Conservation (phyloP, 176 grass and related monocot genomes). For the Carex kokanica region DNA sequence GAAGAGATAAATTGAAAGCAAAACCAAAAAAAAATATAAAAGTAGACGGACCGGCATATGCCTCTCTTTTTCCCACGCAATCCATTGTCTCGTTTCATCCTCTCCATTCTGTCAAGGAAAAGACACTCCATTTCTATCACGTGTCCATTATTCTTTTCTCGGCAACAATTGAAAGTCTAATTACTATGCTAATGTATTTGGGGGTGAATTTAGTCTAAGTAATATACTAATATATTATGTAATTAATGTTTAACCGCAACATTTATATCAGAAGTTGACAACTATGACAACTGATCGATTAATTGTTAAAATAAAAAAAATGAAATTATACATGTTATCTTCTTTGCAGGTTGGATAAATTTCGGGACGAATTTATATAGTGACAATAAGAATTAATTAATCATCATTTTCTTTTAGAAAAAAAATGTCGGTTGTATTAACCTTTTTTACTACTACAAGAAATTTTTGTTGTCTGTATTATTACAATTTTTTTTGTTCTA, state of each 20-base stretch:
- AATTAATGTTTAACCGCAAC: too few species aligned
- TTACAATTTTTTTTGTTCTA: too few species aligned
- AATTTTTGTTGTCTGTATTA: too few species aligned
- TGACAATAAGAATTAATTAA: too few species aligned
- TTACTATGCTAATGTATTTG: background rate
- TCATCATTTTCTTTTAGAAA: too few species aligned
- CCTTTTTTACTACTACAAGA: background rate
- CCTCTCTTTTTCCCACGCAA: conserved; percentile 32
- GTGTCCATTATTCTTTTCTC: background rate
- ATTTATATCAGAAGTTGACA: too few species aligned
- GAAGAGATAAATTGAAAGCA: background rate
- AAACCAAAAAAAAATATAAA: conserved; percentile 2
- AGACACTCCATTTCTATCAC: background rate
- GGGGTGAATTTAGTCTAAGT: too few species aligned
- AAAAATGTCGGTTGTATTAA: background rate
- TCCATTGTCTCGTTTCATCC: background rate
- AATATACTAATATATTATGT: too few species aligned
- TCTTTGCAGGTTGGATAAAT: background rate
- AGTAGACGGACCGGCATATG: background rate
- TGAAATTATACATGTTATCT: background rate
- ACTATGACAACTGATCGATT: too few species aligned
- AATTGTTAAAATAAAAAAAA: background rate
- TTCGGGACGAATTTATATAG: too few species aligned
- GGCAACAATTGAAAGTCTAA: background rate
- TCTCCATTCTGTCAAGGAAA: background rate